phyloP scores from a whole-genome alignment of 345 rosid genomes.

The Sonneratia alba region DNA sequence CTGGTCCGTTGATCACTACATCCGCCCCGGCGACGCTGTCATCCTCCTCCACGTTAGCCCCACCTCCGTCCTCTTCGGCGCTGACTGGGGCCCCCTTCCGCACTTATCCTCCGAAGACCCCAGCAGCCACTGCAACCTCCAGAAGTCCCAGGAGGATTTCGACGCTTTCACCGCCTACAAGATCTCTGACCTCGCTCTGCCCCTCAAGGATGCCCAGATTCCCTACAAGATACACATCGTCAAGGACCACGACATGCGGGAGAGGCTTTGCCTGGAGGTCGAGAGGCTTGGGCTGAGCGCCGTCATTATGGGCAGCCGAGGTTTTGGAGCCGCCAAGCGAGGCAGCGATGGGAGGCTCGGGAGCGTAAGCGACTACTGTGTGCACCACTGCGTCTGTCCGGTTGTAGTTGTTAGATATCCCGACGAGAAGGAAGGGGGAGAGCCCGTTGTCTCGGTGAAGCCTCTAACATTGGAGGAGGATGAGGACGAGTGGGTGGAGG shows the following conservation, averaged over 20 bases:
- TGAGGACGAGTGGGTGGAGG: neutral
- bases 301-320: conserved; percentile 38
- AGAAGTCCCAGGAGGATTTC: conserved; percentile 21
- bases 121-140: conserved; percentile 2
- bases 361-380: conserved; percentile 37
- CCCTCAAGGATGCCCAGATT: conserved; percentile 28
- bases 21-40: conserved; percentile 92
- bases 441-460: conserved; percentile 9
- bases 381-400: conserved; percentile 35
- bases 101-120: conserved; percentile 31
- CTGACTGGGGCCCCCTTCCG: conserved; percentile 89
- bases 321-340: conserved; percentile 29
- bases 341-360: conserved; percentile 35
- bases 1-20: conserved; percentile 82
- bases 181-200: conserved; percentile 25
- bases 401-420: conserved; percentile 36
- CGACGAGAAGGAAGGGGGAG: conserved; percentile 24
- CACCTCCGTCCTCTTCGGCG: conserved; percentile 90
- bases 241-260: conserved; percentile 41
- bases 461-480: conserved; percentile 1
- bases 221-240: conserved; percentile 36
- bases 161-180: conserved; percentile 29
- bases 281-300: conserved; percentile 36
- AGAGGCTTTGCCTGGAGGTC: conserved; percentile 37
- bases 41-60: conserved; percentile 95